Evolutionary conservation across 23 red algal species (phyloP).

Genomic region (Gracilaria vermiculophylla): DNA sequence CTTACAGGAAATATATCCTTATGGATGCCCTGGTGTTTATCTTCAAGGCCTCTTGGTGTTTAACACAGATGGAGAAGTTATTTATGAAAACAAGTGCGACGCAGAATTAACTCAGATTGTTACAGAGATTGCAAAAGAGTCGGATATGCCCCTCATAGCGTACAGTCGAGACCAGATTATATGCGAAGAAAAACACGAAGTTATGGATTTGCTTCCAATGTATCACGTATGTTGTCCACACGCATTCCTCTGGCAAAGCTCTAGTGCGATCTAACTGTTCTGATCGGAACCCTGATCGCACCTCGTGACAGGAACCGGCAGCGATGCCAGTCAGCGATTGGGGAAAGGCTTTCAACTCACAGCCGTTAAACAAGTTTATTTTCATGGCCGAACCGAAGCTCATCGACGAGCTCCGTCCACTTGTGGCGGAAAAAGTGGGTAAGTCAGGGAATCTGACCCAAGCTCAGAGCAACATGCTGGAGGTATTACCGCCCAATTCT

Average conservation of each 20-base stretch:
- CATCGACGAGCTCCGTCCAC: slow-evolving; percentile 63
- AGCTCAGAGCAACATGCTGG: slow-evolving; percentile 89
- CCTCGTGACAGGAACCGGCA: slow-evolving; percentile 44
- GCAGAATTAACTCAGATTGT: slow-evolving; percentile 46
- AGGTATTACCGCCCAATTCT: slow-evolving; percentile 83
- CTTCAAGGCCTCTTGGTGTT: slow-evolving; percentile 89
- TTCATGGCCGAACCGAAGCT: slow-evolving; percentile 56
- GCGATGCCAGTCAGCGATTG: slow-evolving; percentile 63
- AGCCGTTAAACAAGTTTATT: slow-evolving; percentile 85
- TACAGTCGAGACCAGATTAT: slow-evolving; percentile 87
- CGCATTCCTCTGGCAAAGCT: no score
- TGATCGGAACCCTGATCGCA: no score
- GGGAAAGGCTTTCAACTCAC: slow-evolving; percentile 32
- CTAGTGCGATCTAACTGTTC: no score
- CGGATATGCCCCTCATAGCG: slow-evolving; percentile 70
- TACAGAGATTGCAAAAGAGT: slow-evolving; percentile 36
- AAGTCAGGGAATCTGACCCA: slow-evolving; percentile 58
- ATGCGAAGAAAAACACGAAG: slow-evolving; percentile 65
- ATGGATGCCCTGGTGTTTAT: slow-evolving; percentile 83
- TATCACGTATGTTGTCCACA: slow-evolving; percentile 62
- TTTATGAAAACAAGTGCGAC: slow-evolving; percentile 63
- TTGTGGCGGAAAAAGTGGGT: slow-evolving; percentile 62
- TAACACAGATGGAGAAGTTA: slow-evolving; percentile 54
- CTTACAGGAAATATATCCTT: slow-evolving; percentile 26
- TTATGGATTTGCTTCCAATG: slow-evolving; percentile 62